Conservation (phyloP, 371 early-diverging fungal species). For the Syncephalastrum contaminatum region DNA sequence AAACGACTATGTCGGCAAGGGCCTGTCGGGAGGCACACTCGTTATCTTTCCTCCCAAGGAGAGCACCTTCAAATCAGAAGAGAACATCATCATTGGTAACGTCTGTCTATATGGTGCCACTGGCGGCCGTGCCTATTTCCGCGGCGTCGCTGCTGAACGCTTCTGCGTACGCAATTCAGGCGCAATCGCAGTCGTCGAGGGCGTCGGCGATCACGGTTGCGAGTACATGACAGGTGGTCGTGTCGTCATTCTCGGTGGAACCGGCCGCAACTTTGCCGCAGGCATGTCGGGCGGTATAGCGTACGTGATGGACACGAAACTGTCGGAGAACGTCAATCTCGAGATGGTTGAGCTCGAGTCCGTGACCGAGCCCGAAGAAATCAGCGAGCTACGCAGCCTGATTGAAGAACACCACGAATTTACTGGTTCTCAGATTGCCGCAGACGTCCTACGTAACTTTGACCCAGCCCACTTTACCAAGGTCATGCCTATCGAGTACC, state of each 20-base stretch:
- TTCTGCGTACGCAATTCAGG: slow-evolving; percentile 98
- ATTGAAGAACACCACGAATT: slow-evolving; percentile 79
- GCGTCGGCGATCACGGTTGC: slow-evolving; percentile 97
- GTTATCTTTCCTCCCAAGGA: slow-evolving; percentile 87
- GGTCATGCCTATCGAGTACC: slow-evolving; percentile 94
- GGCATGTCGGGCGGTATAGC: slow-evolving; percentile 96
- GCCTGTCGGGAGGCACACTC: slow-evolving; percentile 90
- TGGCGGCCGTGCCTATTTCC: slow-evolving; percentile 86
- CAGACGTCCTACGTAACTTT: slow-evolving; percentile 74
- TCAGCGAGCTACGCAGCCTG: slow-evolving; percentile 69
- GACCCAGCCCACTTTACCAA: slow-evolving; percentile 60
- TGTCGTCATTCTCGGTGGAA: slow-evolving; percentile 78
- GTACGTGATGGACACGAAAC: slow-evolving; percentile 70
- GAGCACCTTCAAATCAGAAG: slow-evolving; percentile 73
- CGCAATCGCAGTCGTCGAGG: slow-evolving; percentile 93
- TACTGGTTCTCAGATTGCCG: slow-evolving; percentile 85
- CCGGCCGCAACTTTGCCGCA: slow-evolving; percentile 94
- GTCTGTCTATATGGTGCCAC: slow-evolving; percentile 98
- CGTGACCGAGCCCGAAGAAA: slow-evolving; percentile 75
- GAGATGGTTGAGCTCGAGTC: slow-evolving; percentile 90
- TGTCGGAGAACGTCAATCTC: slow-evolving; percentile 65
- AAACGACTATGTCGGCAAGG: slow-evolving; percentile 98
- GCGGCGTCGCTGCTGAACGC: slow-evolving; percentile 96
- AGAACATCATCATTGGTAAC: slow-evolving; percentile 94
- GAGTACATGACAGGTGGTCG: slow-evolving; percentile 98